Conservation (phyloP, 73 alveolate genomes). For the Tetrahymena elliotti region DNA sequence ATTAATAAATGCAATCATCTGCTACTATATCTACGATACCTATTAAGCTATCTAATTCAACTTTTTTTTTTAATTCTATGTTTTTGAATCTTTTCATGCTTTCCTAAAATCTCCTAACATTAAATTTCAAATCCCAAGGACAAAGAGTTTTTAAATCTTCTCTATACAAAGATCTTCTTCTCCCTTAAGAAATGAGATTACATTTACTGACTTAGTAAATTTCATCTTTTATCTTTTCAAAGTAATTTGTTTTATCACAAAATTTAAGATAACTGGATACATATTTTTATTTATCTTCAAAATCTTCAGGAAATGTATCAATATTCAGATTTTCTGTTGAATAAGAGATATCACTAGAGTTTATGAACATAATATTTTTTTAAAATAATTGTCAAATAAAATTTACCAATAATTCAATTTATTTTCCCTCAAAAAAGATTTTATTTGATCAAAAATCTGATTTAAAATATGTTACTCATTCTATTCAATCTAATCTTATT, state of each 20-base stretch:
- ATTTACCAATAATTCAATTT: too few species aligned
- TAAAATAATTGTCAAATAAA: too few species aligned
- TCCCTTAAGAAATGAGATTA: background rate
- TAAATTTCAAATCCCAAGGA: background rate
- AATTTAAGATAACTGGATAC: background rate
- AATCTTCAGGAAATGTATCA: background rate
- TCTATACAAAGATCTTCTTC: background rate
- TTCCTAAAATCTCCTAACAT: background rate
- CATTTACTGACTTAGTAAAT: background rate
- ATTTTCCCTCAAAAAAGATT: too few species aligned
- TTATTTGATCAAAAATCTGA: too few species aligned
- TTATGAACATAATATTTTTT: too few species aligned
- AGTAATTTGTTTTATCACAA: too few species aligned
- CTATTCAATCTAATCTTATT: background rate
- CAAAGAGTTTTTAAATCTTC: background rate
- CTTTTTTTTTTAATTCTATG: too few species aligned
- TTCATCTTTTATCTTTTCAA: background rate
- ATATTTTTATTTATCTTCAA: background rate
- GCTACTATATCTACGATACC: background rate
- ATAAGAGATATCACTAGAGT: background rate
- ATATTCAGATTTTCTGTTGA: background rate
- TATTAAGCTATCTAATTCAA: background rate
- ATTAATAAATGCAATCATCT: too few species aligned
- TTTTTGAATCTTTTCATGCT: too few species aligned
- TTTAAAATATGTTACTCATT: too few species aligned